phyloP scores from a whole-genome alignment of 441 rosid genomes.

The Raphanus hybrid region DNA sequence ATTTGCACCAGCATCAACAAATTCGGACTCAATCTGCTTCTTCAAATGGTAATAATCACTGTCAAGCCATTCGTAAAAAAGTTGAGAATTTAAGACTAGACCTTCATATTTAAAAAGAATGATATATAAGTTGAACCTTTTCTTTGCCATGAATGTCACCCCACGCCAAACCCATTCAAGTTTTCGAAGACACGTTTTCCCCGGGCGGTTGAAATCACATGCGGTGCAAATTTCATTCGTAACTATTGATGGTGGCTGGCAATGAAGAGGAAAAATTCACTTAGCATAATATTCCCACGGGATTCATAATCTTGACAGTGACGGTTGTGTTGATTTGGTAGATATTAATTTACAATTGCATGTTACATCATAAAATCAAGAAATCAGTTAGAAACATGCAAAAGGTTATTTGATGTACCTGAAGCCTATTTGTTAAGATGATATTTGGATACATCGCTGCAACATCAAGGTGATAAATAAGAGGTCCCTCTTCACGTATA shows the following conservation, averaged over 20 bases:
- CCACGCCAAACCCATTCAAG: constrained; percentile 99
- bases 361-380: constrained; percentile 16
- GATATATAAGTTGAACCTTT: constrained; percentile 58
- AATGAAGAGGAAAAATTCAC: constrained; percentile 29
- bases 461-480: constrained; percentile 97
- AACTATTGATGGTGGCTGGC: constrained; percentile 96
- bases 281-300: constrained; percentile 12
- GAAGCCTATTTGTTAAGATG: constrained; percentile 98
- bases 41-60: constrained; percentile 96
- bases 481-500: constrained; percentile 91
- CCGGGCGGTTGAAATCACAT: constrained; percentile 99
- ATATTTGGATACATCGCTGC: constrained; percentile 99
- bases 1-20: constrained; percentile 69
- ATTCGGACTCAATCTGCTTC: constrained; percentile 97
- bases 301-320: constrained; percentile 16
- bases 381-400: constrained; percentile 19
- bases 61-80: constrained; percentile 43
- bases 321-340: constrained; percentile 8
- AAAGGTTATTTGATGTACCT: constrained; percentile 60
- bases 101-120: constrained; percentile 31
- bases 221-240: constrained; percentile 96
- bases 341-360: constrained; percentile 20
- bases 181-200: constrained; percentile 89
- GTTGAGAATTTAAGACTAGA: constrained; percentile 29
- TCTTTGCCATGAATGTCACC: constrained; percentile 88